Base-by-base conservation (phyloP, 495 filamentous ascomycete genomes). In the Parmelia sp. region DNA sequence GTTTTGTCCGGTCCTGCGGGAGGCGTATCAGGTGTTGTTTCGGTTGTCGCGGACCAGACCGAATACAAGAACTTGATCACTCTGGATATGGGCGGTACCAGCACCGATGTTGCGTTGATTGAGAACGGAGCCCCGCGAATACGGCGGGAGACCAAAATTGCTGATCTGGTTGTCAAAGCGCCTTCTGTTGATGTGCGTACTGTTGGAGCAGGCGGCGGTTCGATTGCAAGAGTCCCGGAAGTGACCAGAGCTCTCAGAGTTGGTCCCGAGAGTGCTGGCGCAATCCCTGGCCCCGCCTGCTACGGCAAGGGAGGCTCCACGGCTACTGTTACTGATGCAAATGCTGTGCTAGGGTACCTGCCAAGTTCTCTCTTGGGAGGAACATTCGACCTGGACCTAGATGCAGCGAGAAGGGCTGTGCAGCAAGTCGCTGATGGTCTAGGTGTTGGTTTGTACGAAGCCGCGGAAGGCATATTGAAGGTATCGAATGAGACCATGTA, bases 401-500 rank as follows among this genome's bases (percentile, higher is more conserved):
- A 69, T 0, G 77, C 75, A 21, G 78, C 80, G 9, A 62, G 66
- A 8, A 25, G 49, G 1, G 76, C 78, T 4, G 74, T 81, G 1
- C 71, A 75, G 55, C 65, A 69, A 1, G 76, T 82, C 53, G 79
- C 79, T 1, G 68, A 72, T 12, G 73, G 74, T 33, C 79, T 82
- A 72, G 71, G 75, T 11, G 71, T 81, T 14, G 70, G 74, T 1
- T 70, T 78, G 9, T 71, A 70, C 1, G 75, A 79, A 33, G 74
- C 78, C 0, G 80, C 80, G 0, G 79, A 81, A 62, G 78, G 78
- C 37, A 79, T 81, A 29, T 73, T 82, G 42, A 73, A 76, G 17
- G 68, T 82, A 2, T 77, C 78, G 37, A 82, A 82, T 53, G 79
- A 82, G 61, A 75, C 78, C 12, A 81, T 82, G 69, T 80, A 82